Evolutionary conservation across 352 stramenopile genomes (phyloP).

Genomic region (Phytopythium aichiense): DNA sequence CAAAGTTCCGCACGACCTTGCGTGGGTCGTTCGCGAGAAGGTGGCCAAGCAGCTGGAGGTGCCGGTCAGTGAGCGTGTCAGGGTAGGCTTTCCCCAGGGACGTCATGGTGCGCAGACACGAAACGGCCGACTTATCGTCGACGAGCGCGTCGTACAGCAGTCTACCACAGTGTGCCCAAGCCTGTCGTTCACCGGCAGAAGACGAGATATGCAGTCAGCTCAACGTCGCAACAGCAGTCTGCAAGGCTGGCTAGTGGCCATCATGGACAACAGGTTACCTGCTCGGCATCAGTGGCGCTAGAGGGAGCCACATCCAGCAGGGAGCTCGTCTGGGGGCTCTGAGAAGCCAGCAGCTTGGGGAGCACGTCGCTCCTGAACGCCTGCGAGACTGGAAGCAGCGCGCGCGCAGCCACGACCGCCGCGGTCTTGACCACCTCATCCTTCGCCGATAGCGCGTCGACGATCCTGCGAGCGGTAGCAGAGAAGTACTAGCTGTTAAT

Average conservation of each 20-base stretch:
- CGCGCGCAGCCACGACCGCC: conserved; percentile 27
- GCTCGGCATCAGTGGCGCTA: conserved; percentile 17
- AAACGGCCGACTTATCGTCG: conserved; percentile 29
- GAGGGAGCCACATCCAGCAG: conserved; percentile 22
- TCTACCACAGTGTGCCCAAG: conserved; percentile 36
- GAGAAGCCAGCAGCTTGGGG: conserved; percentile 11
- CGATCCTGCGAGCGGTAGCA: not conserved
- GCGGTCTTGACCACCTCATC: conserved; percentile 20
- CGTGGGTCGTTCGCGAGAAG: conserved; percentile 27
- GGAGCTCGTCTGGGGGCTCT: conserved; percentile 11
- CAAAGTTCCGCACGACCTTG: conserved; percentile 27
- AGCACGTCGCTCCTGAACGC: conserved; percentile 27
- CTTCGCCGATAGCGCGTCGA: not conserved
- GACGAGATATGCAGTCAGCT: not conserved
- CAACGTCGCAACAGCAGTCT: not conserved
- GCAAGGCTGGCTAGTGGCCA: no score
- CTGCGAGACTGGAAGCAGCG: conserved; percentile 19
- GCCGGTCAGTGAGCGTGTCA: conserved; percentile 13
- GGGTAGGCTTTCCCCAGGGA: conserved; percentile 20
- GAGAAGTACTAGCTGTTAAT: no score
- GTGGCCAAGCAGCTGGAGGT: conserved; percentile 29
- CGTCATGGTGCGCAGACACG: conserved; percentile 27
- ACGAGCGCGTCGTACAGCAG: conserved; percentile 29
- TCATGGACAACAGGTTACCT: not conserved
- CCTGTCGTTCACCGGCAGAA: conserved; percentile 14